Evolutionary conservation across 495 filamentous ascomycete genomes (phyloP), one percentile per base, ranked within the genome.

Genomic region (Diplogelasinospora grovesii): DNA sequence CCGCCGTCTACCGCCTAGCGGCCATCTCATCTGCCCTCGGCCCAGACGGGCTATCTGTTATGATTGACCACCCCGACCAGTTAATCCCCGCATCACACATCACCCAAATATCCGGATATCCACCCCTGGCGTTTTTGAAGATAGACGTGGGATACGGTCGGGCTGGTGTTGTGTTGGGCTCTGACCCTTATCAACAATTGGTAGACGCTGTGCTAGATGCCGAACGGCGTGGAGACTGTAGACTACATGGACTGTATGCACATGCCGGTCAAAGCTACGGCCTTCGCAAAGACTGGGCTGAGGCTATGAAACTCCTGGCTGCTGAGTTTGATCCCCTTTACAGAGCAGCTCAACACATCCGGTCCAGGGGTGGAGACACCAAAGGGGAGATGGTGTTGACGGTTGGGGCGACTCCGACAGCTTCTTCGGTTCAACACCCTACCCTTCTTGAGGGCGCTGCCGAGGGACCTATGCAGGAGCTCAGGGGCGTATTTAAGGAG

Each of bases 371-470:
- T n/a, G n/a, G n/a, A n/a, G n/a, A n/a, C n/a, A n/a, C n/a, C n/a
- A n/a, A n/a, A n/a, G n/a, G n/a, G n/a, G n/a, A n/a, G n/a, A n/a
- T 89, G 14, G 69, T 79, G 1, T 61, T 95, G 10, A 85, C 80
- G 3, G 78, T 90, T 2, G 88, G 87, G 2, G 87, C 88, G 1
- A 89, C 87, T 24, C 88, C 87, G 2, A 92, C 87, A 6, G 78
- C 81, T 7, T 78, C 78, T 0, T 73, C 77, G 10, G 54, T 75
- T 34, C 69, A 73, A 26, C 53, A 65, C 45, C 54, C 29, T 0
- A 22, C 45, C 15, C 49, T 59, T 34, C 34, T 57, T 30, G 45
- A 22, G 8, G 30, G 16, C 16, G 34, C 33, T 4, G 24, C 22
- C 21, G 11, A 30, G 25, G 30, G 22, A 30, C 21, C 16, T 18